phyloP scores from a whole-genome alignment of 2,329 filamentous ascomycete genomes.

The Ophiostoma pallidulum region DNA sequence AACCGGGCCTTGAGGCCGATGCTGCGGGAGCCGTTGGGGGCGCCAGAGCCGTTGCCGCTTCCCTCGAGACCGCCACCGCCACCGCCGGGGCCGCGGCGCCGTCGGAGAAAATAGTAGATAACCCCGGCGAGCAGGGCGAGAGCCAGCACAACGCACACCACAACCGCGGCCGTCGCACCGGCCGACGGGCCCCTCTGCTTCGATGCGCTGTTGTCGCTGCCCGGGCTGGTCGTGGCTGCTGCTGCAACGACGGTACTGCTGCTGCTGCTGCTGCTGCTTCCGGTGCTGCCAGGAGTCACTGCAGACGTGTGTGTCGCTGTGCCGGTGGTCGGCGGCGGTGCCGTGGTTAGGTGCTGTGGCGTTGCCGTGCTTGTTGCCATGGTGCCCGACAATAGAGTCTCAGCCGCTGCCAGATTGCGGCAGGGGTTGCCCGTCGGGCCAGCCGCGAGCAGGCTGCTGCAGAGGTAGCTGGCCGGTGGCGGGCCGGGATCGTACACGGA shows the following conservation, averaged over 20 bases:
- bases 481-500: slow-evolving; percentile 28
- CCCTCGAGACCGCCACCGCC: not conserved
- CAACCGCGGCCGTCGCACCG: slow-evolving; percentile 37
- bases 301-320: not conserved
- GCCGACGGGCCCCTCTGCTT: slow-evolving; percentile 19
- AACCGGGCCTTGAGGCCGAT: slow-evolving; percentile 18
- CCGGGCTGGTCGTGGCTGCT: not conserved
- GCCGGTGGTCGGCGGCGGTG: not conserved
- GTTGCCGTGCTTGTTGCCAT: not conserved
- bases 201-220: not conserved
- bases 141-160: slow-evolving; percentile 31
- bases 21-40: not conserved
- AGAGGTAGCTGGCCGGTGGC: slow-evolving; percentile 23
- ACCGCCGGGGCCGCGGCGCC: slow-evolving; percentile 9
- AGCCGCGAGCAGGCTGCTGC: slow-evolving; percentile 16
- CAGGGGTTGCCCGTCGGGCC: slow-evolving; percentile 6
- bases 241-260: not conserved
- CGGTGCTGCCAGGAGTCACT: not conserved
- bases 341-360: not conserved
- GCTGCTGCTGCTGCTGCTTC: not conserved
- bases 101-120: slow-evolving; percentile 29
- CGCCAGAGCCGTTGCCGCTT: not conserved
- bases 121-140: slow-evolving; percentile 29
- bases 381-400: not conserved
- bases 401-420: not conserved